Base-by-base conservation (phyloP, 495 filamentous ascomycete genomes). In the Tricharina praecox region DNA sequence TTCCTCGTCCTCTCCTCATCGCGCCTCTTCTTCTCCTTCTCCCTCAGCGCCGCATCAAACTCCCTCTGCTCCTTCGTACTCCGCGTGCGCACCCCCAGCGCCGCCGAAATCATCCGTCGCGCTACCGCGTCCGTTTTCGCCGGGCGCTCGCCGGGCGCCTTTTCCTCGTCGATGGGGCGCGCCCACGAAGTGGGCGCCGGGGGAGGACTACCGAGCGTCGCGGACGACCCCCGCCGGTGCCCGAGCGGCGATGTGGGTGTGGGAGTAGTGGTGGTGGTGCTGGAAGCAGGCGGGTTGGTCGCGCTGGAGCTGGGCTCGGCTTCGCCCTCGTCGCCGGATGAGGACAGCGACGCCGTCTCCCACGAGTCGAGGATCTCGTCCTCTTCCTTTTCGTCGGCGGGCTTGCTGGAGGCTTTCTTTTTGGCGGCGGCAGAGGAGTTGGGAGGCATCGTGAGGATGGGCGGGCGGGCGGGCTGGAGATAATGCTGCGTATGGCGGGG, bases 61-160 rank as follows among this genome's bases (percentile, higher is more conserved):
- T 81, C 81, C 49, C 70, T 68, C 69, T 93, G 79, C 66, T 95
- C 88, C 58, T 93, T 85, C 9, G 82, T 95, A 59, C 72, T 70
- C 68, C 75, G 81, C 23, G 82, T 75, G 50, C 75, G 74, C 33
- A 96, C 74, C 3, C 90, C 90, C 55, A 97, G 66, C 4, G 81
- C 90, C 19, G 76, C 82, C 0, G 86, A 85, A 59, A 97, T 95
- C 77, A 97, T 69, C 52, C 90, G 70, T 47, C 81, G 74, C 21
- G 90, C 90, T 35, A 88, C 84, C 2, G 86, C 85, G 50, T 87
- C 90, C 49, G 87, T 87, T 65, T 90, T 97, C 66, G 92, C 86
- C 0, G 85, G 90, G 47, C 59, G 25, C 44, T 43, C 41, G 32
- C 52, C 28, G n/a, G n/a, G n/a, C n/a, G 43, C 39, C 16, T 50